Evolutionary conservation across 441 rosid genomes (phyloP).

Genomic region (Euphorbia schlechtendalii): DNA sequence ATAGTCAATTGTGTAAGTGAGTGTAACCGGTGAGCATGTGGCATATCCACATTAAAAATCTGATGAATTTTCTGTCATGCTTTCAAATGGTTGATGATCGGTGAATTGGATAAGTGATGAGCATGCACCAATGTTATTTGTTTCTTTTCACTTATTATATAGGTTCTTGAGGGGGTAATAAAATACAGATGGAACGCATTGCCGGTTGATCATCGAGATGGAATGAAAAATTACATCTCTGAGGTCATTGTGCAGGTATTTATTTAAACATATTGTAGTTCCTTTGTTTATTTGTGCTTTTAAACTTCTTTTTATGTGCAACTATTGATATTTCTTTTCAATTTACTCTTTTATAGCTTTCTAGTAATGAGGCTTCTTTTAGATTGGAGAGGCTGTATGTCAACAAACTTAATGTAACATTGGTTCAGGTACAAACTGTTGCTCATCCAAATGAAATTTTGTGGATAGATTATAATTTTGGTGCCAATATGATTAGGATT

Average conservation of each 20-base stretch:
- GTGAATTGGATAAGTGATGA: not conserved
- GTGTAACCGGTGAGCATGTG: too few species aligned
- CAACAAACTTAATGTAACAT: constrained; percentile 86
- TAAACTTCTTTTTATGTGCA: not conserved
- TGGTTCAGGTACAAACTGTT: constrained; percentile 74
- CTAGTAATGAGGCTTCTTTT: constrained; percentile 84
- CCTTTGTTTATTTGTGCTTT: constrained; percentile 7
- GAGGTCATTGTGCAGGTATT: constrained; percentile 98
- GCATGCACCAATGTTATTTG: not conserved
- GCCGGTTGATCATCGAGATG: constrained; percentile 97
- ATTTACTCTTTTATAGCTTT: constrained; percentile 47
- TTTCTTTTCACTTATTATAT: constrained; percentile 8
- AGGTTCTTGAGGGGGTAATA: constrained; percentile 99
- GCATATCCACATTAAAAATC: not conserved
- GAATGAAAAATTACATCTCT: constrained; percentile 98
- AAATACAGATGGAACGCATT: constrained; percentile 99
- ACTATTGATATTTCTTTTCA: not conserved
- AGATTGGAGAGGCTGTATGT: constrained; percentile 86
- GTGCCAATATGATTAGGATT: not conserved
- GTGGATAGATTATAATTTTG: not conserved
- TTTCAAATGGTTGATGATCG: not conserved
- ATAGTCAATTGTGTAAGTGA: too few species aligned
- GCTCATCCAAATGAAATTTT: not conserved
- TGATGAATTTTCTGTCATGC: not conserved
- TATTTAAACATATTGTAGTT: not conserved